Conservation (phyloP, 306 rosid genomes). For the Quercus alba region DNA sequence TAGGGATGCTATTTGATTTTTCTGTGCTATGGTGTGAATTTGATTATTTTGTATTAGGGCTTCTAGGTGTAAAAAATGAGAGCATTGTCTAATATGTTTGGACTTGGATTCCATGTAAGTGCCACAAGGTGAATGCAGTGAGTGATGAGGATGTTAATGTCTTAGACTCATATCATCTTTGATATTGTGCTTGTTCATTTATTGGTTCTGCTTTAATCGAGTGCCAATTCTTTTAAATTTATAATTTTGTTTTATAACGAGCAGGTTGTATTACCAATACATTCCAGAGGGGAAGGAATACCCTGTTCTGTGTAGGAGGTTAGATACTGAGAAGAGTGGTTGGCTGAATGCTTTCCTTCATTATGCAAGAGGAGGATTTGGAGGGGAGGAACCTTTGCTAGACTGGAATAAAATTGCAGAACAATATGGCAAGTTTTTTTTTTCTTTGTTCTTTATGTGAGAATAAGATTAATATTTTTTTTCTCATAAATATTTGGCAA, state of each 20-base stretch:
- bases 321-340: slow-evolving; percentile 28
- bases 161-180: neutral
- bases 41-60: neutral
- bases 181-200: neutral
- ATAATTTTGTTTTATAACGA: neutral
- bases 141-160: neutral
- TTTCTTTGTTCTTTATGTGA: slow-evolving; percentile 1
- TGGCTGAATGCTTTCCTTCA: slow-evolving; percentile 39
- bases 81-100: neutral
- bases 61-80: neutral
- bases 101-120: neutral
- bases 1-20: neutral
- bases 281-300: slow-evolving; percentile 91
- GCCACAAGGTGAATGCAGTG: neutral
- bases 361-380: slow-evolving; percentile 27
- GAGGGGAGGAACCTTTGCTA: slow-evolving; percentile 61
- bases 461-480: neutral
- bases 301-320: slow-evolving; percentile 77
- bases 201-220: neutral
- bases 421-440: slow-evolving; percentile 53
- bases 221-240: neutral
- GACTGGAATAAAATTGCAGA: slow-evolving; percentile 93
- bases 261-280: slow-evolving; percentile 86
- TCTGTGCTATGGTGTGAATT: neutral
- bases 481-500: neutral